phyloP scores from a whole-genome alignment of 257 asterid species.

The Misopates orontium region DNA sequence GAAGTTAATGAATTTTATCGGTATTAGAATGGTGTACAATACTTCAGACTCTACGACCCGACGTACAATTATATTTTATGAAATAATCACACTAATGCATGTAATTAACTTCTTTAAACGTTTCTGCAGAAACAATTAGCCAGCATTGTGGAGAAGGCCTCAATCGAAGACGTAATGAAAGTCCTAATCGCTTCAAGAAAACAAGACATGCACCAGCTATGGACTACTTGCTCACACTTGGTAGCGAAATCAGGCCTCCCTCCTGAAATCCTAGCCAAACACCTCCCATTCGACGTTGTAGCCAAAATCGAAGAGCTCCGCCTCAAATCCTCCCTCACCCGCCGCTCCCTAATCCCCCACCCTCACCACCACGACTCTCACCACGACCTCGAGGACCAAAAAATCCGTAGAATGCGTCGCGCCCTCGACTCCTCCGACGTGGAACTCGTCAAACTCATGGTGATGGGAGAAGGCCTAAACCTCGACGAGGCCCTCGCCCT shows the following conservation, averaged over 20 bases:
- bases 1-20: no score
- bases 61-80: no score
- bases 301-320: constrained; percentile 90
- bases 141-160: constrained; percentile 88
- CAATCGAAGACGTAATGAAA: constrained; percentile 94
- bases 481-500: constrained; percentile 80
- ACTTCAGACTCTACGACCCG: no score
- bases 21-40: no score
- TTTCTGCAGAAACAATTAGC: constrained; percentile 72
- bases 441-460: constrained; percentile 96
- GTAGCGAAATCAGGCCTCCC: constrained; percentile 94
- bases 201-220: constrained; percentile 84
- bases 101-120: no score
- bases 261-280: constrained; percentile 79
- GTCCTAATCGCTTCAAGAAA: constrained; percentile 85
- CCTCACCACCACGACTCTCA: constrained; percentile 58
- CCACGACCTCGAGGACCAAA: constrained; percentile 83
- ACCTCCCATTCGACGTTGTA: constrained; percentile 82
- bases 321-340: constrained; percentile 66
- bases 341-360: constrained; percentile 59
- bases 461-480: constrained; percentile 95
- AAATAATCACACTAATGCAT: no score
- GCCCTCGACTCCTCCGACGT: constrained; percentile 94
- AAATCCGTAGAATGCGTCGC: constrained; percentile 81
- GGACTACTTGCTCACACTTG: constrained; percentile 87